phyloP scores from a whole-genome alignment of 768 basidiomycete genomes.

The Sarcodon sp. region DNA sequence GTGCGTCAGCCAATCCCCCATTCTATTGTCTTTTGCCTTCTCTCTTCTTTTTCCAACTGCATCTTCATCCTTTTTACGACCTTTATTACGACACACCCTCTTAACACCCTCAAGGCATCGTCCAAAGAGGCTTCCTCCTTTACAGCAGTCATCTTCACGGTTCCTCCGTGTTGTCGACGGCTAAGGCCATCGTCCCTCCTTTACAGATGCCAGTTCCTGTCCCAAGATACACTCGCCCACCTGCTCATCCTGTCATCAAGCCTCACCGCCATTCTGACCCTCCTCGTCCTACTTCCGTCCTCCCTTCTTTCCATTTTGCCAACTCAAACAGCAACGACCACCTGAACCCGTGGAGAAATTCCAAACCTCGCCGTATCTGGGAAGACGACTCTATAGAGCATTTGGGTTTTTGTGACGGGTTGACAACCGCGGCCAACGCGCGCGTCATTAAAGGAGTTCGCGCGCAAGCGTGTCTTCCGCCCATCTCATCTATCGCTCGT shows the following conservation, averaged over 20 bases:
- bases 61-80: constrained; percentile 42
- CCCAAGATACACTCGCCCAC: constrained; percentile 42
- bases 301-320: constrained; percentile 39
- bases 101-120: constrained; percentile 6
- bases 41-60: constrained; percentile 17
- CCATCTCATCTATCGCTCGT: constrained; percentile 26
- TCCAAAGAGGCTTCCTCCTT: constrained; percentile 6
- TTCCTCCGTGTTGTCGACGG: constrained; percentile 28
- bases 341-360: constrained; percentile 58
- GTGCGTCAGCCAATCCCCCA: constrained; percentile 59
- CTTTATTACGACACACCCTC: constrained; percentile 43
- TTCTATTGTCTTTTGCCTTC: constrained; percentile 16
- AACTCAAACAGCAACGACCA: constrained; percentile 60
- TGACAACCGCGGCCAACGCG: constrained; percentile 67
- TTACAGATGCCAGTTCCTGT: constrained; percentile 84
- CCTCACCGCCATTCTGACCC: constrained; percentile 22
- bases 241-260: constrained; percentile 60
- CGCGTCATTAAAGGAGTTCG: constrained; percentile 74
- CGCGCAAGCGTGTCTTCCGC: constrained; percentile 81
- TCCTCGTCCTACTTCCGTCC: constrained; percentile 21
- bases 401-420: constrained; percentile 64
- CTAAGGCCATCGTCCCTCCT: constrained; percentile 24
- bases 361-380: constrained; percentile 55
- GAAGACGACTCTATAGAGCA: constrained; percentile 34
- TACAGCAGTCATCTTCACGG: too few relatives aligned